Base-by-base conservation (phyloP, 1,284 basidiomycete species). In the Austroboletus novae-zelandiae region DNA sequence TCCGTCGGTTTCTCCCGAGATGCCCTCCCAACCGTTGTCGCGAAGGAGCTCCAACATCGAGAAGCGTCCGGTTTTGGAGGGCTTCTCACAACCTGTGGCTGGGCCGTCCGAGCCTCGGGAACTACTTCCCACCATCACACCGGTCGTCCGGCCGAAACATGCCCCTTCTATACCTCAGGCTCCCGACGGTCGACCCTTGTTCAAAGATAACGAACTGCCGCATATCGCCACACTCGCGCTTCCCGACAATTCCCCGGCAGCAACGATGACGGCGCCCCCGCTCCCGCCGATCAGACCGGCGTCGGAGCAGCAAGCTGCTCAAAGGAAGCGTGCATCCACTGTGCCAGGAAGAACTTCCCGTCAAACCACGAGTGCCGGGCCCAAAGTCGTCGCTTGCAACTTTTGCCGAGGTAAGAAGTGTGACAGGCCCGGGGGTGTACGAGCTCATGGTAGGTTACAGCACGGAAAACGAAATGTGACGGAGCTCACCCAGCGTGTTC, bases 401-500 rank as follows among this genome's bases (percentile, higher is more conserved):
- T 86, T 86, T 63, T 90, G 88, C 70, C 78, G 88, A 74, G 86
- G 88, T 89, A 61, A 51, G 57, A 34, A 45, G 20, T 40, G 42
- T 44, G 47, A 49, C 46, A 55, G 51, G n/a, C 17, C n/a, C 25
- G 15, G 4, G 25, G 9, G 25, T 29, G 40, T 9, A 29, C 25
- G 7, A 41, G 40, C 40, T 41, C 15, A 18, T 15, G 29, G 29
- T 29, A 10, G 17, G 20, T 45, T 58, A 36, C 57, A 90, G 89
- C 87, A 31, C 87, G 88, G 51, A 91, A 91, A 71, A 91, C 89
- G 15, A 85, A 88, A 65, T 91, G 88, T 60, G 88, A 91, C 66
- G 88, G 88, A 40, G 83, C 77, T 18, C 86, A 87, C 62, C 88
- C 88, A 30, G 77, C 84, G 29, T 91, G 88, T 64, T 80, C 85